These are phyloP conservation scores for Sorghum bicolor DNA, from an alignment of 176 grass and related monocot species.

Conservation along the genomic window DNA sequence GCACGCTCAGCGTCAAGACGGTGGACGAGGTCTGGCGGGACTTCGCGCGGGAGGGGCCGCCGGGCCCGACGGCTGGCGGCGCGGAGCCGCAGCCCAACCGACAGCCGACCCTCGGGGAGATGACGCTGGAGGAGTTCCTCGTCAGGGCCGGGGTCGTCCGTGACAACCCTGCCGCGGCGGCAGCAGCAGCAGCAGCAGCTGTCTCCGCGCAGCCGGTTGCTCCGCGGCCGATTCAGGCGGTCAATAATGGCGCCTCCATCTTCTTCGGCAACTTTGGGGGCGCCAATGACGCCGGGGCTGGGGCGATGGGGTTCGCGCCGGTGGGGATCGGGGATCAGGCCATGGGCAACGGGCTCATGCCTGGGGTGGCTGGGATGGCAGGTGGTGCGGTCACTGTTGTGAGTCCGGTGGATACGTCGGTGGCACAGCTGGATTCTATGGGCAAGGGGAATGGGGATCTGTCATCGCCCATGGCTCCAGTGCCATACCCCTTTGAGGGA, in stretches of 20 bases:
- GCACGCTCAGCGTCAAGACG: conserved; percentile 76
- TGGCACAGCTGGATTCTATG: conserved; percentile 41
- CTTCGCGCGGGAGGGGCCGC: conserved; percentile 27
- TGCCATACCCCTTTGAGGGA: conserved; percentile 48
- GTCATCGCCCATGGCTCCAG: conserved; percentile 43
- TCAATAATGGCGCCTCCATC: conserved; percentile 41
- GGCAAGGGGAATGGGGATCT: conserved; percentile 53
- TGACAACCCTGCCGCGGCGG: conserved; percentile 25
- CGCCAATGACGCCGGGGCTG: background rate
- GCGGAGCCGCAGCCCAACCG: conserved; percentile 27
- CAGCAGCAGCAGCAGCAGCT: background rate
- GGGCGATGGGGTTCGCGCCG: conserved; percentile 28
- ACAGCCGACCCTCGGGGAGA: conserved; percentile 78
- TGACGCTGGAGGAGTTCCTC: conserved; percentile 86
- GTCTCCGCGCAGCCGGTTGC: conserved; percentile 2
- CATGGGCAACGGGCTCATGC: conserved; percentile 37
- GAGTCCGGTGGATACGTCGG: conserved; percentile 17
- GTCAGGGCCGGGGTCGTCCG: conserved; percentile 65
- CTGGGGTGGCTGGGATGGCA: conserved; percentile 12
- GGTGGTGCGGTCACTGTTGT: conserved; percentile 6
- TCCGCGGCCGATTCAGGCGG: conserved; percentile 27
- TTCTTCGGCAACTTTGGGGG: conserved; percentile 38
- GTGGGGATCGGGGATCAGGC: conserved; percentile 42
- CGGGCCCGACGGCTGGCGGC: background rate
- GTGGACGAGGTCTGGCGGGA: conserved; percentile 81